phyloP scores from a whole-genome alignment of 2,329 filamentous ascomycete species.

The Elsinoe arachidis region DNA sequence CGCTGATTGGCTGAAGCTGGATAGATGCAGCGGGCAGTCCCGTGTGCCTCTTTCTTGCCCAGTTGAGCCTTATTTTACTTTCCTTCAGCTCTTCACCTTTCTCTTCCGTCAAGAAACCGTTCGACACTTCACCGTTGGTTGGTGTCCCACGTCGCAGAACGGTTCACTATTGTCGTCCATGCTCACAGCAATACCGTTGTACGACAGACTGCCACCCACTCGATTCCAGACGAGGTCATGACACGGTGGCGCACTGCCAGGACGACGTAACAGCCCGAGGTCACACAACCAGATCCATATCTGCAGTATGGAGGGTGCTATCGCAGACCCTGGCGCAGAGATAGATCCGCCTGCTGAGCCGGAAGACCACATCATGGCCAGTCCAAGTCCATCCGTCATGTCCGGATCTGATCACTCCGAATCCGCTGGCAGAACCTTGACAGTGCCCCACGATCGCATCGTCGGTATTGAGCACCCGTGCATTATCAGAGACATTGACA shows the following conservation, averaged over 20 bases:
- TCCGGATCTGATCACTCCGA: constrained; percentile 7
- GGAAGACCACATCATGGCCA: neutral
- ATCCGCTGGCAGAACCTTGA: constrained; percentile 13
- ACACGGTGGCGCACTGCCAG: constrained; percentile 4
- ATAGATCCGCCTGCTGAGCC: neutral
- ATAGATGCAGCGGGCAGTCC: neutral
- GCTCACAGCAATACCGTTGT: neutral
- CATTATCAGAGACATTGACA: constrained; percentile 55
- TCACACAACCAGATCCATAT: neutral
- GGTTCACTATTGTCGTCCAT: constrained; percentile 11
- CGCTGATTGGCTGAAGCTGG: neutral
- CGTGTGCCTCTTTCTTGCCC: constrained; percentile 8
- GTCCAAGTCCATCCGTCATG: constrained; percentile 6
- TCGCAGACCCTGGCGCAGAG: neutral
- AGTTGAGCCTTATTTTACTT: neutral
- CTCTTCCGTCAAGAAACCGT: neutral
- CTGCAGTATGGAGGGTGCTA: no score
- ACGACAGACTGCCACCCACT: neutral
- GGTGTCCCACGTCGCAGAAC: constrained; percentile 10
- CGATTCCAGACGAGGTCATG: neutral
- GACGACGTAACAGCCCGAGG: neutral
- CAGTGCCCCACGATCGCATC: constrained; percentile 40
- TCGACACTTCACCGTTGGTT: constrained; percentile 8
- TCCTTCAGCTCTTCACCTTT: neutral
- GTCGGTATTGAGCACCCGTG: constrained; percentile 60